These are phyloP conservation scores for Tricholomella constricta DNA, from an alignment of 768 basidiomycete species.

Conservation along the genomic window DNA sequence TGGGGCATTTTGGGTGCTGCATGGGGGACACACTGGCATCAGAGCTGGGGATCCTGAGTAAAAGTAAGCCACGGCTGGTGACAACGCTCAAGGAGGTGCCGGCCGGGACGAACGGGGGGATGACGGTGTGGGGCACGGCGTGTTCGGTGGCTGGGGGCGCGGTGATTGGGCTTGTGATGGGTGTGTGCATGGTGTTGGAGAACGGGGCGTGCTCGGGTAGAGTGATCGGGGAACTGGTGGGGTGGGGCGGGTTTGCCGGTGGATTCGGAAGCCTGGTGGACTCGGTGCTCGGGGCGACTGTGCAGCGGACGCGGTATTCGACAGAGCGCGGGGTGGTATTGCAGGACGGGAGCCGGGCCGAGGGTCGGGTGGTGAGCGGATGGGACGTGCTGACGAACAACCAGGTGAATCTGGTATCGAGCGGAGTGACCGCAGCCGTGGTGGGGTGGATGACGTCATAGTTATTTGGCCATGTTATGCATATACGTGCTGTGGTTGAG, in stretches of 20 bases:
- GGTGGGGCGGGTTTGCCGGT: slow-evolving; percentile 68
- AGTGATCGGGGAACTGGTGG: slow-evolving; percentile 46
- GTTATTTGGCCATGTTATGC: slow-evolving; percentile 3
- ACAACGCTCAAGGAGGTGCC: slow-evolving; percentile 78
- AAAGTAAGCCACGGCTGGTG: slow-evolving; percentile 67
- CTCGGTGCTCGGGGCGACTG: slow-evolving; percentile 83
- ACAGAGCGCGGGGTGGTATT: slow-evolving; percentile 60
- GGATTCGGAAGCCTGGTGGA: slow-evolving; percentile 86
- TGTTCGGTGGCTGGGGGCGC: slow-evolving; percentile 75
- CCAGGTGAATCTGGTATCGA: slow-evolving; percentile 55
- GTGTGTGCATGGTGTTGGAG: slow-evolving; percentile 59
- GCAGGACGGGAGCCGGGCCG: slow-evolving; percentile 47
- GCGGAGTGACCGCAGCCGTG: slow-evolving; percentile 33
- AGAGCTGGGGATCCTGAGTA: slow-evolving; percentile 87
- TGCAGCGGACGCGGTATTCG: slow-evolving; percentile 81
- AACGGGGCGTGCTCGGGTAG: slow-evolving; percentile 49
- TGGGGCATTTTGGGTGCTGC: slow-evolving; percentile 90
- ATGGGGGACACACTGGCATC: slow-evolving; percentile 92
- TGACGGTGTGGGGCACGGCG: slow-evolving; percentile 73
- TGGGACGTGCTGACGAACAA: slow-evolving; percentile 78
- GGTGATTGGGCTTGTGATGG: slow-evolving; percentile 67
- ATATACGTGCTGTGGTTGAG: not conserved
- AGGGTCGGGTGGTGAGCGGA: slow-evolving; percentile 54
- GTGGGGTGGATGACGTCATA: slow-evolving; percentile 27
- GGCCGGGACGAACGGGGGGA: slow-evolving; percentile 89